Conservation (phyloP, 108 stramenopile genomes). For the Skeletonema menzelii region DNA sequence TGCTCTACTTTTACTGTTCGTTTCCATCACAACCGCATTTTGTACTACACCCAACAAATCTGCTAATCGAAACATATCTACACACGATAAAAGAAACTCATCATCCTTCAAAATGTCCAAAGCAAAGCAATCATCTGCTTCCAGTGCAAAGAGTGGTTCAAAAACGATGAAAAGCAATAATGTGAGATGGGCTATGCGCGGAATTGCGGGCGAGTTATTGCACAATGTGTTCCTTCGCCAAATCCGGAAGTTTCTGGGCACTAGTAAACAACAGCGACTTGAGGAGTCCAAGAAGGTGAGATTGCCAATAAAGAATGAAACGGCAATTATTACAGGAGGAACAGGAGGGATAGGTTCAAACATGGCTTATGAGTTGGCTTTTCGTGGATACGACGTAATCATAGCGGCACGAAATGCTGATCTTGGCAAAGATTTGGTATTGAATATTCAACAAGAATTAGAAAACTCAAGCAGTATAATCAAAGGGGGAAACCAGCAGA, state of each 20-base stretch:
- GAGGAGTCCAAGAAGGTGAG: constrained; percentile 7
- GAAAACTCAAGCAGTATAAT: not conserved
- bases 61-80: not conserved
- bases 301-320: constrained; percentile 20
- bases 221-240: constrained; percentile 30
- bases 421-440: constrained; percentile 21
- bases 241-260: not conserved
- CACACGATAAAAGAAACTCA: not conserved
- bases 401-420: constrained; percentile 32
- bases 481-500: not conserved
- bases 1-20: not conserved
- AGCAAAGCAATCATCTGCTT: not conserved
- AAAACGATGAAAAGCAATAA: constrained; percentile 18
- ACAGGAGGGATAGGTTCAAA: constrained; percentile 43
- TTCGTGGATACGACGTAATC: constrained; percentile 42
- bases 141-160: not conserved
- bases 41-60: not conserved
- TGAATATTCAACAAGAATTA: constrained; percentile 11
- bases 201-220: constrained; percentile 28
- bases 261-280: not conserved
- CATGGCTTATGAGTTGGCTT: constrained; percentile 35
- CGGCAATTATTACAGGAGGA: constrained; percentile 38
- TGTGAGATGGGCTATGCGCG: constrained; percentile 40
- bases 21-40: not conserved
- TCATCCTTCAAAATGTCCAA: not conserved